Evolutionary conservation across 495 filamentous ascomycete genomes (phyloP).

Genomic region (Lophiostoma macrostomum): DNA sequence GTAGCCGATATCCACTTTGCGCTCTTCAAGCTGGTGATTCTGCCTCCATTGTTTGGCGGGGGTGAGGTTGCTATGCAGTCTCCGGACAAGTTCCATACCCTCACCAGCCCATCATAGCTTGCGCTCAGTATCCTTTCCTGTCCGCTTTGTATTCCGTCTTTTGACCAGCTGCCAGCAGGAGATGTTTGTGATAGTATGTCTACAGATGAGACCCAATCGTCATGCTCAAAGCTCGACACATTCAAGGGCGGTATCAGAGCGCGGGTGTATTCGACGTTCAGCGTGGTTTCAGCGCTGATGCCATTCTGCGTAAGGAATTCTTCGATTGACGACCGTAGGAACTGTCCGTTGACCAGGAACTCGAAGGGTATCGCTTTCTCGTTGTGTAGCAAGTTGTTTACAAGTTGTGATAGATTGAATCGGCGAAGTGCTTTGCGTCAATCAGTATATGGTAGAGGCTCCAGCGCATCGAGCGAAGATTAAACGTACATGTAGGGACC

Average conservation of each 20-base stretch:
- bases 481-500: constrained; percentile 58
- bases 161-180: constrained; percentile 55
- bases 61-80: constrained; percentile 70
- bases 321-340: constrained; percentile 82
- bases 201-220: constrained; percentile 95
- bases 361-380: constrained; percentile 85
- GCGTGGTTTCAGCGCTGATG: constrained; percentile 77
- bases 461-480: neutral
- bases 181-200: constrained; percentile 73
- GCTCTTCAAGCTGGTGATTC: constrained; percentile 71
- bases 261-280: constrained; percentile 89
- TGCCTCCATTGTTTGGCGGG: constrained; percentile 60
- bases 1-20: constrained; percentile 74
- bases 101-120: constrained; percentile 81
- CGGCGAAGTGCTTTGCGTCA: constrained; percentile 66
- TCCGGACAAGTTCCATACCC: constrained; percentile 85
- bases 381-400: constrained; percentile 84
- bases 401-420: constrained; percentile 86
- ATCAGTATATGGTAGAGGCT: constrained; percentile 2
- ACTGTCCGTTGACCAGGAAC: constrained; percentile 88
- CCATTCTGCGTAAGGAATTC: constrained; percentile 83
- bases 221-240: constrained; percentile 85
- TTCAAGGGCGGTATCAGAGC: constrained; percentile 83
- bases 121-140: constrained; percentile 78
- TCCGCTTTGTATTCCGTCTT: constrained; percentile 45